Evolutionary conservation across 2,329 filamentous ascomycete genomes (phyloP), one percentile per base, ranked within the genome.

Genomic region (Basipetospora sp.): DNA sequence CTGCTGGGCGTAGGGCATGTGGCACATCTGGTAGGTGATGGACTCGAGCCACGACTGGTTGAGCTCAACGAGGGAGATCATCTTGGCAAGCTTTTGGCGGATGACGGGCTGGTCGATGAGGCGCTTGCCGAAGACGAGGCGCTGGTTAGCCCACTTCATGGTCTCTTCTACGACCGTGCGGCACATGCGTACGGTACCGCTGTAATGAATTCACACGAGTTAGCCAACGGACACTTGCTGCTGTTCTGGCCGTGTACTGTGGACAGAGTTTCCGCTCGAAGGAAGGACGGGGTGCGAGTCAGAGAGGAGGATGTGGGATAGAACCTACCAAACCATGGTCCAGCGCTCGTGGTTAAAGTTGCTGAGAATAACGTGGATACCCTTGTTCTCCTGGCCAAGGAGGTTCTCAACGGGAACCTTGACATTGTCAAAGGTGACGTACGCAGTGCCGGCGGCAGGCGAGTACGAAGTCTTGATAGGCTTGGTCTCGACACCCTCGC

Each of bases 281-380:
- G 25, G 25, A 27, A 13, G 25, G 25, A 13, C 8, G 8, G 19
- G 31, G n/a, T 31, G 15, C n/a, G n/a, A 8, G n/a, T 14, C n/a
- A 30, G 27, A 4, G 16, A 14, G 9, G 25, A 14, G 25, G 14
- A 17, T 14, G 5, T 2, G 19, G 15, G 26, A 18, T 38, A 33
- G 54, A 49, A 60, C 63, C 55, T 59, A 64, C 38, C 73, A 77
- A 40, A 66, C 64, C 79, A 87, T 84, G 59, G 71, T 78, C 69
- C 80, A 85, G 22, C 81, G 71, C 62, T 86, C 82, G 59, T 90
- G 82, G 65, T 90, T 90, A 63, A 92, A 92, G 62, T 92, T 92
- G 59, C 71, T 75, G 52, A 90, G 63, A 51, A 92, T 84, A 20
- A 90, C 81, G 43, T 78, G 71, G 51, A 92, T 87, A 5, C 85